Evolutionary conservation across 768 basidiomycete genomes (phyloP), one percentile per base, ranked within the genome.

Genomic region (Amanita fuliginea): DNA sequence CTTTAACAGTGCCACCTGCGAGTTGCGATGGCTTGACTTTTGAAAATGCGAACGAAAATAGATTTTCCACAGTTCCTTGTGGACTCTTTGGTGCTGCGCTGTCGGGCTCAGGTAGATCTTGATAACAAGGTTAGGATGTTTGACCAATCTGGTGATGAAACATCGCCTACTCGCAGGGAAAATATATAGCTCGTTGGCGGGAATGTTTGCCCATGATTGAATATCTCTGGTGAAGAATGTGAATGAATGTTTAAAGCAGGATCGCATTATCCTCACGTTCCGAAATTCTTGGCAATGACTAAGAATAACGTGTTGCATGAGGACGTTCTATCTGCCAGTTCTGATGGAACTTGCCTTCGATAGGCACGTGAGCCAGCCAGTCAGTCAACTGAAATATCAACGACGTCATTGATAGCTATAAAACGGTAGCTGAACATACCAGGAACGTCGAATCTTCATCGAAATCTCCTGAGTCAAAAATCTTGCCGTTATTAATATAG

Each of bases 271-370:
- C 52, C 60, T 37, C 9, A 64, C 65, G 62, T 60, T 56, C 69
- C 66, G 64, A 76, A 76, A 52, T 76, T 78, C 62, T 77, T 78
- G 30, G 72, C 68, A 42, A 78, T 66, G 2, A 77, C 76, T 47
- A 24, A 26, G 9, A 22, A 34, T 34, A 65, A 44, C 21, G 11
- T 42, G 34, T 30, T 19, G 16, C 44, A 24, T 47, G 32, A 30
- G 39, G 18, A 3, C 1, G 37, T 13, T 37, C 3, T 24, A 37
- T 21, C 42, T 5, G 6, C 24, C 3, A 10, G 22, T 14, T 32
- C 10, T 2, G 24, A 34, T 28, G n/a, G 21, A 16, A 49, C 53
- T 39, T 40, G 64, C 68, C 67, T 61, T 76, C 77, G 16, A 67
- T 70, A n/a, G 77, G 76, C 40, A 72, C 65, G 46, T 78, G 78